Percentiles rank a stretch among this genome's conserved stretches.
Conservation (phyloP, 1,284 basidiomycete genomes). For the Irpex rosettiformis region DNA sequence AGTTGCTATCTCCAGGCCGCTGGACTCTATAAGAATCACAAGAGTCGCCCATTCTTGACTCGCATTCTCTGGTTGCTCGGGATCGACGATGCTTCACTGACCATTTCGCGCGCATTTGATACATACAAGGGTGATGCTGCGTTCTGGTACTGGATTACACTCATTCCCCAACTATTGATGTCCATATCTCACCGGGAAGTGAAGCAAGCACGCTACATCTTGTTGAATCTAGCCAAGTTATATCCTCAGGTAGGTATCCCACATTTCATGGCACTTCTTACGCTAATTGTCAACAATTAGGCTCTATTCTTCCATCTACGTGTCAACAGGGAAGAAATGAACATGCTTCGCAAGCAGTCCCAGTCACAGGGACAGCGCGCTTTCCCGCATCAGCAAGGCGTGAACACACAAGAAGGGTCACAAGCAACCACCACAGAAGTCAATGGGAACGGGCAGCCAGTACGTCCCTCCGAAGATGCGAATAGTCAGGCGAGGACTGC, state of each 20-base stretch:
- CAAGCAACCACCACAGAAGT: slow-evolving; percentile 9
- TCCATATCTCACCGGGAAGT: slow-evolving; percentile 91
- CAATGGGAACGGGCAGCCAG: background rate
- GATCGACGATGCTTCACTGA: slow-evolving; percentile 77
- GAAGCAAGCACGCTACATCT: slow-evolving; percentile 87
- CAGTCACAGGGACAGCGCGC: slow-evolving; percentile 27
- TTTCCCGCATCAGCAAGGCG: slow-evolving; percentile 2
- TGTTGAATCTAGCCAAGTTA: slow-evolving; percentile 88
- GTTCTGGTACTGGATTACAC: slow-evolving; percentile 98
- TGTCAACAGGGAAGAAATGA: slow-evolving; percentile 89
- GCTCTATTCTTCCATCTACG: slow-evolving; percentile 95
- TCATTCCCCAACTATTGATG: slow-evolving; percentile 94
- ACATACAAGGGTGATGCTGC: slow-evolving; percentile 96
- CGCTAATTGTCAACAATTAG: slow-evolving; percentile 39
- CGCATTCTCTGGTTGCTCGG: slow-evolving; percentile 97
- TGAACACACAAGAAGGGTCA: background rate
- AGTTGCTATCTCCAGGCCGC: slow-evolving; percentile 98
- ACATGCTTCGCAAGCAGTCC: slow-evolving; percentile 40
- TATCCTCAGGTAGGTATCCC: slow-evolving; percentile 80
- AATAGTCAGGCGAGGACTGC: background rate
- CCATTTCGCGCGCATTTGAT: slow-evolving; percentile 90
- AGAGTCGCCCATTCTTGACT: slow-evolving; percentile 88
- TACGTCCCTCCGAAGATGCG: background rate
- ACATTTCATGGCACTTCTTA: slow-evolving; percentile 7
- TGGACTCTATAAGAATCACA: slow-evolving; percentile 92